Conservation (phyloP, 371 early-diverging fungal genomes). For the Mortierella sp. region DNA sequence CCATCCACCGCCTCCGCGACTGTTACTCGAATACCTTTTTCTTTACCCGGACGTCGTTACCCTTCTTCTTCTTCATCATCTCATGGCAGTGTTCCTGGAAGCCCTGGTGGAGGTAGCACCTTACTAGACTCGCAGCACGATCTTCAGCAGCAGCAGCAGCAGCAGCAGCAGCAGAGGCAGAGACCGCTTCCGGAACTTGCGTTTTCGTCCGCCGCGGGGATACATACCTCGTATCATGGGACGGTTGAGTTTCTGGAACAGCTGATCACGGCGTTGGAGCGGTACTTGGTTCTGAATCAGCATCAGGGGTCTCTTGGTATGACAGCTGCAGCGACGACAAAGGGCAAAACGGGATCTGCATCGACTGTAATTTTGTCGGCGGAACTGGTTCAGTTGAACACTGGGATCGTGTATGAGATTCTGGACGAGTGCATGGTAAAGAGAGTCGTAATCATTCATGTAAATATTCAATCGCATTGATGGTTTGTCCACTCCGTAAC, state of each 20-base stretch:
- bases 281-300: conserved; percentile 18
- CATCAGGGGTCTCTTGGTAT: not conserved
- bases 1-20: conserved; percentile 26
- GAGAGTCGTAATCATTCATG: no score
- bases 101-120: not conserved
- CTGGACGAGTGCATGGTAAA: conserved; percentile 51
- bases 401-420: conserved; percentile 44
- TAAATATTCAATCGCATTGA: no score
- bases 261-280: conserved; percentile 36
- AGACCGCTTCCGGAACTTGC: conserved; percentile 22
- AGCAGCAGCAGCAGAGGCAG: conserved; percentile 5
- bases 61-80: no score
- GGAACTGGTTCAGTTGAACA: conserved; percentile 29
- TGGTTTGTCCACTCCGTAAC: no score
- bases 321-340: not conserved
- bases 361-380: conserved; percentile 14
- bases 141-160: not conserved
- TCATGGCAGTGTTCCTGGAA: conserved; percentile 3
- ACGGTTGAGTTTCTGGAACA: conserved; percentile 38
- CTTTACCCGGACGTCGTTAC: conserved; percentile 25
- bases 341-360: not conserved
- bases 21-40: conserved; percentile 28
- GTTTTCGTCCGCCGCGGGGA: conserved; percentile 23
- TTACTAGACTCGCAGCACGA: not conserved
- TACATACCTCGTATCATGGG: conserved; percentile 31